Percentiles rank a stretch among this genome's conserved stretches.
phyloP scores from a whole-genome alignment of 2,329 filamentous ascomycete species.

The Myrmaecium sp. region DNA sequence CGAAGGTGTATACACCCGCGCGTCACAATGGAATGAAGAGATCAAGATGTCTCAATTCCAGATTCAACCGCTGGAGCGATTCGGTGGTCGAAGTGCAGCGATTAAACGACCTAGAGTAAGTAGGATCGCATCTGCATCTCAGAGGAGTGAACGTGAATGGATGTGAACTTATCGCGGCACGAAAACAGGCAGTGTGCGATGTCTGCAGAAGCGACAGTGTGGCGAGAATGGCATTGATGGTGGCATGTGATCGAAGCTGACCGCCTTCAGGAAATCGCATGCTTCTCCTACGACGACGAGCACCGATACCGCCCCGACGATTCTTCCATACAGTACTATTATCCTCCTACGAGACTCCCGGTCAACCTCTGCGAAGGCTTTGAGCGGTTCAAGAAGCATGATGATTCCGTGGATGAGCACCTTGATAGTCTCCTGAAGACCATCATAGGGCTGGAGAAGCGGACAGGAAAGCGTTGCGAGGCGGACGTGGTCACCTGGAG shows the following conservation, averaged over 20 bases:
- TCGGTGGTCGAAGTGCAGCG: slow-evolving; percentile 48
- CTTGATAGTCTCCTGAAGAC: slow-evolving; percentile 67
- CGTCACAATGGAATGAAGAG: too few relatives aligned
- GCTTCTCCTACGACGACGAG: slow-evolving; percentile 81
- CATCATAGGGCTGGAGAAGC: slow-evolving; percentile 55
- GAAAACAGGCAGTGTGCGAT: slow-evolving; percentile 10
- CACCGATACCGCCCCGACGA: slow-evolving; percentile 62
- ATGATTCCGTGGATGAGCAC: slow-evolving; percentile 74
- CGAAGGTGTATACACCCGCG: too few relatives aligned
- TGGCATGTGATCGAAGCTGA: slow-evolving; percentile 5
- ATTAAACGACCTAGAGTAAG: slow-evolving; percentile 58
- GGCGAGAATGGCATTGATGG: background rate
- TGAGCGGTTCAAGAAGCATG: slow-evolving; percentile 64
- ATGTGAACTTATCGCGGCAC: slow-evolving; percentile 3
- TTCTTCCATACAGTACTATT: slow-evolving; percentile 75
- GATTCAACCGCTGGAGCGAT: slow-evolving; percentile 53
- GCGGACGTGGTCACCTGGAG: slow-evolving; percentile 82
- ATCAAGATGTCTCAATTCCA: slow-evolving; percentile 31
- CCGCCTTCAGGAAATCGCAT: slow-evolving; percentile 59
- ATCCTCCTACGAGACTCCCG: slow-evolving; percentile 52
- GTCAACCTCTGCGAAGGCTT: slow-evolving; percentile 67
- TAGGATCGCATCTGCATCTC: background rate
- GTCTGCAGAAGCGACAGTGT: slow-evolving; percentile 16
- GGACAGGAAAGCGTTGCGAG: slow-evolving; percentile 48
- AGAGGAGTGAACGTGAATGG: background rate